A percentile compares a stretch with the other conserved stretches of the same genome.
Evolutionary conservation across 2,329 filamentous ascomycete genomes (phyloP).

Genomic region (Exophiala calicioides): DNA sequence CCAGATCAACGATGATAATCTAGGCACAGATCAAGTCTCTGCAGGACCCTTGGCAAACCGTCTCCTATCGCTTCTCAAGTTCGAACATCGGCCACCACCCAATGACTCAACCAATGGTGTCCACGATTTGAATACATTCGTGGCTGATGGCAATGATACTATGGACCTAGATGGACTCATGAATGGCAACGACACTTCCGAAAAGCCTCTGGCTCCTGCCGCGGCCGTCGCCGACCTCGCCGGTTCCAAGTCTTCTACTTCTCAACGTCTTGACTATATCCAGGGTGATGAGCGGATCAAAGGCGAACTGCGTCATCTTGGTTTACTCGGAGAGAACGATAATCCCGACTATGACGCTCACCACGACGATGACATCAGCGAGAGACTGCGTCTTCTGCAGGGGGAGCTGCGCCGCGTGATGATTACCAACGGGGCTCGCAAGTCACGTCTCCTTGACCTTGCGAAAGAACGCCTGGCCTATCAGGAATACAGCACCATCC

Average conservation of each 20-base stretch:
- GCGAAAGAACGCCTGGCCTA: conserved; percentile 91
- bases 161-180: conserved; percentile 46
- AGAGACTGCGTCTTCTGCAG: conserved; percentile 82
- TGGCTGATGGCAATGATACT: conserved; percentile 42
- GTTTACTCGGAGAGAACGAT: conserved; percentile 72
- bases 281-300: conserved; percentile 89
- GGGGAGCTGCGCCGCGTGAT: conserved; percentile 77
- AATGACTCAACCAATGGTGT: conserved; percentile 60
- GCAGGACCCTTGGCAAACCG: conserved; percentile 83
- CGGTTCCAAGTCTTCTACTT: conserved; percentile 68
- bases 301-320: conserved; percentile 86
- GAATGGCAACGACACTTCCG: conserved; percentile 48
- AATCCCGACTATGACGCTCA: conserved; percentile 82
- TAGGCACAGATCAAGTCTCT: conserved; percentile 85
- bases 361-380: conserved; percentile 91
- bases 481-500: conserved; percentile 95
- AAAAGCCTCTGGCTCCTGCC: conserved; percentile 64
- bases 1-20: conserved; percentile 79
- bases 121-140: conserved; percentile 53
- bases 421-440: conserved; percentile 86
- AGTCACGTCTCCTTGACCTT: conserved; percentile 80
- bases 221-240: conserved; percentile 74
- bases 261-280: conserved; percentile 77
- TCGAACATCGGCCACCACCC: conserved; percentile 59
- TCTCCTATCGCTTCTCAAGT: conserved; percentile 76